phyloP scores from a whole-genome alignment of 306 rosid genomes.

The Glycine soja region DNA sequence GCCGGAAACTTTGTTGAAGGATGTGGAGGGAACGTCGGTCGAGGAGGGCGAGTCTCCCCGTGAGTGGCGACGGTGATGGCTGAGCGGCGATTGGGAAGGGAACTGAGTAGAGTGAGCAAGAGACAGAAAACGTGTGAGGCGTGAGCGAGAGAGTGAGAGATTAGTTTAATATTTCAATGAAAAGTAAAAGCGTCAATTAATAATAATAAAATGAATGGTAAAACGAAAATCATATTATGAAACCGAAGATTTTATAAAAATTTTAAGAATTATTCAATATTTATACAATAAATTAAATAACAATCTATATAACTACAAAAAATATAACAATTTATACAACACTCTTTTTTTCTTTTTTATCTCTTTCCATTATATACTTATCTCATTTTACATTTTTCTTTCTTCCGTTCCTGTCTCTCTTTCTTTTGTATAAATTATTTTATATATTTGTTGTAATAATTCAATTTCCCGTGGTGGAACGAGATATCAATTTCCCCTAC shows the following conservation, averaged over 20 bases:
- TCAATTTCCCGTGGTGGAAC: slow-evolving; percentile 5
- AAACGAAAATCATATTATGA: no score
- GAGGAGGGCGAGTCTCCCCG: no score
- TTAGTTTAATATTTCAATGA: no score
- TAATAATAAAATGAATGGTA: no score
- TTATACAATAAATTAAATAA: background rate
- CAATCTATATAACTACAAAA: background rate
- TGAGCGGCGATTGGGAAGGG: no score
- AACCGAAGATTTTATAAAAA: background rate
- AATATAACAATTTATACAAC: background rate
- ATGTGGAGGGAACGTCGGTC: no score
- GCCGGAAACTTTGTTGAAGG: no score
- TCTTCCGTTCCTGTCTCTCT: background rate
- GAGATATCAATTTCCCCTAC: background rate
- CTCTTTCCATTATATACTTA: background rate
- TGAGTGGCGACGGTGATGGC: no score
- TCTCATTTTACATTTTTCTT: background rate
- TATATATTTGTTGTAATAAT: background rate
- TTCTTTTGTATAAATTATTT: background rate
- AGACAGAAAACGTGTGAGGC: no score
- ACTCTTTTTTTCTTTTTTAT: background rate
- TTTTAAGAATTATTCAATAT: background rate
- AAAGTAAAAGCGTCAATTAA: no score
- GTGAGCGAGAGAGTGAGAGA: no score
- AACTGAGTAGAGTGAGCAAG: no score